Evolutionary conservation across 805 yeast genomes (phyloP), one percentile per base, ranked within the genome.

Genomic region (Ogataea corticis): DNA sequence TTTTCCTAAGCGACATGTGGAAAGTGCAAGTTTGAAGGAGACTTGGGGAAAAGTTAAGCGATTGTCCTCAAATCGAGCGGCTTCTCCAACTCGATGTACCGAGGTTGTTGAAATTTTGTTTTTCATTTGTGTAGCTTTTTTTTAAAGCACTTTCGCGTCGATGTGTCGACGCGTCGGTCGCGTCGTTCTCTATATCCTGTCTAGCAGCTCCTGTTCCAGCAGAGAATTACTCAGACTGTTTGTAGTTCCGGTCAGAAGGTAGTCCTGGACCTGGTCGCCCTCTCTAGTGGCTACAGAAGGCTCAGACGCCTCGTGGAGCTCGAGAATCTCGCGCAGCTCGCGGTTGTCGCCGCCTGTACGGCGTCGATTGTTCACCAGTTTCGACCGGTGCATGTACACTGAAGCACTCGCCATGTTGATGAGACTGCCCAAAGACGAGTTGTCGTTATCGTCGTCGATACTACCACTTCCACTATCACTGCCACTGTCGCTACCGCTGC

Each of bases 1-100:
- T 62, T 36, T 61, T 62, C 47, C 68, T 58, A 15, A 62, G 52
- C 0, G 69, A 62, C 70, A 66, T 66, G 25, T 11, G 7, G 28
- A 7, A 7, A 7, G 10, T 25, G 28, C 28, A 11, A 9, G 15
- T n/a, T 15, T 31, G 7, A 7, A 31, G 13, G 9, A n/a, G n/a
- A 31, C 17, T n/a, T 9, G 17, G 17, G 7, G 17, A n/a, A n/a
- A n/a, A n/a, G n/a, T n/a, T n/a, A n/a, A n/a, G 25, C 25, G 25
- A 21, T 21, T 21, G 25, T 21, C 25, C 25, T 21, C 25, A 5
- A 21, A 21, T 9, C 5, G 25, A 9, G 25, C 25, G 5, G n/a
- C n/a, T n/a, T n/a, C n/a, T n/a, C n/a, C n/a, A n/a, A n/a, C n/a
- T n/a, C n/a, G n/a, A n/a, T n/a, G n/a, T n/a, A n/a, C n/a, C n/a